Conservation (phyloP, 2,329 filamentous ascomycete species). For the Fusarium gaditjirri region DNA sequence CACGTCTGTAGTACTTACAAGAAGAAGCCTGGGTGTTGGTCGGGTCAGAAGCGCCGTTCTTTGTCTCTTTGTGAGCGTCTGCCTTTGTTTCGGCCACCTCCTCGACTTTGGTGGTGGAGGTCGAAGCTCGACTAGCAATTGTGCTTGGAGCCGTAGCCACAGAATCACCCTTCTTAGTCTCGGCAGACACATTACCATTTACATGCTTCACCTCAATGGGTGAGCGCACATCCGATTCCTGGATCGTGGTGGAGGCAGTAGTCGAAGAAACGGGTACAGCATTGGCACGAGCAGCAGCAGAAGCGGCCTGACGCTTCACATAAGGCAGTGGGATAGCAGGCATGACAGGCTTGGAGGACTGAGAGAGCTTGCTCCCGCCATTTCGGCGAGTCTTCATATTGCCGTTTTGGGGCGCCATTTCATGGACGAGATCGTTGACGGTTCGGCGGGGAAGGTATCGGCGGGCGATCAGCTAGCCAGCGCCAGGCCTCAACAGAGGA, state of each 20-base stretch:
- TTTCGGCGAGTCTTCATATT: slow-evolving; percentile 48
- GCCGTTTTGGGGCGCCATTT: slow-evolving; percentile 51
- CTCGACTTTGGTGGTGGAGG: slow-evolving; percentile 23
- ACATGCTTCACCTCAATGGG: slow-evolving; percentile 34
- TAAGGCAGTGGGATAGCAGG: slow-evolving; percentile 54
- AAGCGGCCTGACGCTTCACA: slow-evolving; percentile 52
- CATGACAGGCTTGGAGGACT: slow-evolving; percentile 49
- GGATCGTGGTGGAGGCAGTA: slow-evolving; percentile 14
- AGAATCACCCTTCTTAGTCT: slow-evolving; percentile 10
- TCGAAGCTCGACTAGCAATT: slow-evolving; percentile 16
- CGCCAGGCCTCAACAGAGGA: slow-evolving; percentile 41
- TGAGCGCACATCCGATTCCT: slow-evolving; percentile 10
- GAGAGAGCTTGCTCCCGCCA: slow-evolving; percentile 45
- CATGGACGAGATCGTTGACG: slow-evolving; percentile 33
- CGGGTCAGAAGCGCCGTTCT: slow-evolving; percentile 8
- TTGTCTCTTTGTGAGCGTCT: slow-evolving; percentile 21
- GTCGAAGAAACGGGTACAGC: slow-evolving; percentile 22
- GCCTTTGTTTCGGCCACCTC: slow-evolving; percentile 20
- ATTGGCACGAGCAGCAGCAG: slow-evolving; percentile 46
- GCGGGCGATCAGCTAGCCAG: slow-evolving; percentile 38
- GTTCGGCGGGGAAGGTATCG: slow-evolving; percentile 39
- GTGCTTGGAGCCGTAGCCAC: slow-evolving; percentile 12
- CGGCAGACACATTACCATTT: slow-evolving; percentile 27
- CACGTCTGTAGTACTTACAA: slow-evolving; percentile 36
- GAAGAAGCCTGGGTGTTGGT: slow-evolving; percentile 28